Conservation (phyloP, 345 rosid species). For the Acer campestre region DNA sequence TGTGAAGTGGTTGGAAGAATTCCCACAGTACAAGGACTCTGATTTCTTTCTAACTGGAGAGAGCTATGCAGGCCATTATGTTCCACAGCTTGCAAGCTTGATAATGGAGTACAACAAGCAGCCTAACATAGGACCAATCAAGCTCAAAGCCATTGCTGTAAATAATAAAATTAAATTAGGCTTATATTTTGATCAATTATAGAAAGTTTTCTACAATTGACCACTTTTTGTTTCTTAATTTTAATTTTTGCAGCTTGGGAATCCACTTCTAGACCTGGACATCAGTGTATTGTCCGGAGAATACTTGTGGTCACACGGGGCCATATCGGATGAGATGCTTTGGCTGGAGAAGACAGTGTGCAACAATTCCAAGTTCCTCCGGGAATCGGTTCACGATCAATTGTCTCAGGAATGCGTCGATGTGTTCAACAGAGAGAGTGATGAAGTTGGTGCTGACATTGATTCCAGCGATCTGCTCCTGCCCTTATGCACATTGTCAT, state of each 20-base stretch:
- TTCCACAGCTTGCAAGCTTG: constrained; percentile 41
- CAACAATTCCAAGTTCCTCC: constrained; percentile 30
- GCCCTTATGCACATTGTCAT: constrained; percentile 17
- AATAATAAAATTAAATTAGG: background rate
- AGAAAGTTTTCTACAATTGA: too few relatives aligned
- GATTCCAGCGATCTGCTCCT: constrained; percentile 26
- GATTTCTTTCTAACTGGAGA: constrained; percentile 41
- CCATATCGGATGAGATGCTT: constrained; percentile 37
- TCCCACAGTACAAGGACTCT: constrained; percentile 32
- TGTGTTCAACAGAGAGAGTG: constrained; percentile 23
- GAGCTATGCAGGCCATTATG: constrained; percentile 49
- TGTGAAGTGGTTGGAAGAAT: constrained; percentile 38
- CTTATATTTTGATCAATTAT: too few relatives aligned
- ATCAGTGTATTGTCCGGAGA: constrained; percentile 35
- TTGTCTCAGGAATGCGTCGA: constrained; percentile 32
- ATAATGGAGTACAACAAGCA: constrained; percentile 35
- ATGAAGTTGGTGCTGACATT: constrained; percentile 24
- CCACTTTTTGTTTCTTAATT: background rate
- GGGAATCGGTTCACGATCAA: constrained; percentile 11
- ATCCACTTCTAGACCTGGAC: constrained; percentile 44
- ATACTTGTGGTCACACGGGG: constrained; percentile 41
- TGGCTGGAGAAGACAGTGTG: constrained; percentile 33
- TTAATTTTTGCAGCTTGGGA: constrained; percentile 36
- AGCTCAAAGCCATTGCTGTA: constrained; percentile 41
- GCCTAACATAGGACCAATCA: constrained; percentile 24